Evolutionary conservation across 2,329 filamentous ascomycete genomes (phyloP).

Genomic region (Fusarium tuaranense): DNA sequence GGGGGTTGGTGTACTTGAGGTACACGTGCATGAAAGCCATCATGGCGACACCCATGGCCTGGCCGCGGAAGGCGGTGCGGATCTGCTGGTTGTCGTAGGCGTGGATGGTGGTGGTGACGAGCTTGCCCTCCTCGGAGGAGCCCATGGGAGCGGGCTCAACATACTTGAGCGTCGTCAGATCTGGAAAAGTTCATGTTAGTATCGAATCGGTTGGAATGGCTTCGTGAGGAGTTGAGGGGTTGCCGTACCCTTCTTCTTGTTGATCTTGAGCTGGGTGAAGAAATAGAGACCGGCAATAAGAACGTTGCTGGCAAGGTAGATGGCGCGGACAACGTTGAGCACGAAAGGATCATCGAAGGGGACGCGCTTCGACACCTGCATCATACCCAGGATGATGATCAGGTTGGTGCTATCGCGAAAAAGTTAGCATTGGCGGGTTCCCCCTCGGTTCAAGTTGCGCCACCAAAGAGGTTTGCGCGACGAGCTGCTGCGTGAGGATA

Average conservation of each 20-base stretch:
- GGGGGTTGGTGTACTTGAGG: conserved; percentile 99
- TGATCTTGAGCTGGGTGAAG: conserved; percentile 86
- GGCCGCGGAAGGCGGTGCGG: conserved; percentile 85
- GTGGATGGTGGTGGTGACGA: conserved; percentile 95
- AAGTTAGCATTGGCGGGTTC: conserved; percentile 43
- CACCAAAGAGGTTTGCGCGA: conserved; percentile 22
- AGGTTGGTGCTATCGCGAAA: conserved; percentile 79
- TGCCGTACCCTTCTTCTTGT: conserved; percentile 92
- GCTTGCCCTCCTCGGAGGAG: conserved; percentile 92
- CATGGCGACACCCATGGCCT: conserved; percentile 97
- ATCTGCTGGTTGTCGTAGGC: conserved; percentile 93
- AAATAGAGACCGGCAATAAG: conserved; percentile 88
- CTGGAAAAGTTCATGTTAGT: conserved; percentile 59
- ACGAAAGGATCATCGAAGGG: conserved; percentile 86
- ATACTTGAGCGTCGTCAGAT: conserved; percentile 98
- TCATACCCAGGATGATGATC: conserved; percentile 95
- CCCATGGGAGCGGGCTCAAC: conserved; percentile 96
- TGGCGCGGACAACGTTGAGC: conserved; percentile 66
- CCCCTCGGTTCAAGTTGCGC: conserved; percentile 34
- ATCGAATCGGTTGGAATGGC: neutral
- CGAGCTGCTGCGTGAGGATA: conserved; percentile 1
- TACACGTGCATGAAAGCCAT: conserved; percentile 99
- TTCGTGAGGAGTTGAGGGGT: neutral
- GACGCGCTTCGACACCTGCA: conserved; percentile 97
- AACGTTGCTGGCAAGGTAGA: conserved; percentile 74